Evolutionary conservation across 208 protist species (phyloP).

Genomic region (Wallacemonas sp.): DNA sequence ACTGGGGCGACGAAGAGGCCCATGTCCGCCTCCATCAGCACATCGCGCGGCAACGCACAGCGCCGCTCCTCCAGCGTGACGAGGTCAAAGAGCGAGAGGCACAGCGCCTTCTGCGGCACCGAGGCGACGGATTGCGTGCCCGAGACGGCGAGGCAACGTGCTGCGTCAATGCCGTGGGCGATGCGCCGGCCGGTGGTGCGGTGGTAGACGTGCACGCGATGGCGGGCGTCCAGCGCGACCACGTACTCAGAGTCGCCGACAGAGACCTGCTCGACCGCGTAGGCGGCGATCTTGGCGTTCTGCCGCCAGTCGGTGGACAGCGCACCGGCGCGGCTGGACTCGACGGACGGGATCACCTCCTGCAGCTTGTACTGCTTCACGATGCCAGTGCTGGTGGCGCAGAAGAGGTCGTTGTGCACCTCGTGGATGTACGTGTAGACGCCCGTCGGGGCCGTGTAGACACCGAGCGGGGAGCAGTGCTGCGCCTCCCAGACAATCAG

Average conservation of each 20-base stretch:
- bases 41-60: slow-evolving; percentile 25
- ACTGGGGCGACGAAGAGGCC: slow-evolving; percentile 14
- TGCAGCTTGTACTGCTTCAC: slow-evolving; percentile 59
- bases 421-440: slow-evolving; percentile 58
- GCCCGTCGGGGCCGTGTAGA: slow-evolving; percentile 47
- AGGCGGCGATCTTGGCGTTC: slow-evolving; percentile 64
- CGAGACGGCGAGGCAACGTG: slow-evolving; percentile 35
- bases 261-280: slow-evolving; percentile 37
- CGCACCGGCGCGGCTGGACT: slow-evolving; percentile 44
- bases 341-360: slow-evolving; percentile 52
- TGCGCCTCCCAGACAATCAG: slow-evolving; percentile 65
- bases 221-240: slow-evolving; percentile 22
- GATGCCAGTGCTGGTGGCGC: slow-evolving; percentile 51
- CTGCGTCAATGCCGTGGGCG: slow-evolving; percentile 26
- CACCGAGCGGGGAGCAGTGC: slow-evolving; percentile 45
- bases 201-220: slow-evolving; percentile 36
- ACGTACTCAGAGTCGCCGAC: slow-evolving; percentile 31
- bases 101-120: slow-evolving; percentile 19
- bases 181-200: slow-evolving; percentile 31
- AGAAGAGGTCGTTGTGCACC: slow-evolving; percentile 45
- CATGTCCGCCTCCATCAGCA: slow-evolving; percentile 14
- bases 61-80: not conserved
- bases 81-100: slow-evolving; percentile 25
- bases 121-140: slow-evolving; percentile 44
- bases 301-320: slow-evolving; percentile 57